Percentiles rank a stretch among this genome's conserved stretches.
Conservation (phyloP, 129 eudicot species). For the Artemisia tridentata region DNA sequence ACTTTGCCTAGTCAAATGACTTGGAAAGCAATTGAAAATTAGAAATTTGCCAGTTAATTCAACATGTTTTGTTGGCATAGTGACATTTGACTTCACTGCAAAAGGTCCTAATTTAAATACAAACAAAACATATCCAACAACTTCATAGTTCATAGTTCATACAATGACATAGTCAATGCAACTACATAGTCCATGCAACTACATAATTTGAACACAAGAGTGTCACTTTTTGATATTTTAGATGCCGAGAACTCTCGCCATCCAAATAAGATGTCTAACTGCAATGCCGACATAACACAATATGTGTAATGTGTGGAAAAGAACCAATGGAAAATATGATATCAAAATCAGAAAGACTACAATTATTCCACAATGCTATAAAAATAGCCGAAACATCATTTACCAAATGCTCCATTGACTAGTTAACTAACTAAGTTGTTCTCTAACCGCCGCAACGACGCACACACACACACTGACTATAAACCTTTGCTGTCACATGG, state of each 20-base stretch:
- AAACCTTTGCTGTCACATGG: not conserved
- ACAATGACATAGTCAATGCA: not conserved
- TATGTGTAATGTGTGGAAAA: not conserved
- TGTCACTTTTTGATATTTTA: not conserved
- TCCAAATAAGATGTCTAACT: not conserved
- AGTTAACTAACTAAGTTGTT: not conserved
- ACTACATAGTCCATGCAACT: not conserved
- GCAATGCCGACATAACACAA: not conserved
- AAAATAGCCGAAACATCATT: not conserved
- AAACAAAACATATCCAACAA: not conserved
- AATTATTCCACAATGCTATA: not conserved
- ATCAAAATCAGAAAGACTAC: not conserved
- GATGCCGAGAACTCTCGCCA: not conserved
- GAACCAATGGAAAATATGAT: not conserved
- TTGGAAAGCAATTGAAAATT: not conserved
- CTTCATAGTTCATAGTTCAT: conserved; percentile 9
- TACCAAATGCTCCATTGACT: conserved; percentile 9
- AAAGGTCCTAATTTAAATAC: conserved; percentile 7
- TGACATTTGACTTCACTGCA: conserved; percentile 18
- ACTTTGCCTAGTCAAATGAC: conserved; percentile 11
- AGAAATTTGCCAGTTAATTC: not conserved
- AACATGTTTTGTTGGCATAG: not conserved
- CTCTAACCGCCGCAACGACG: not conserved
- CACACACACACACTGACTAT: too few species aligned
- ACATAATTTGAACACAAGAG: not conserved